Conservation (phyloP, 2,329 filamentous ascomycete species). For the Fusarium secorum region DNA sequence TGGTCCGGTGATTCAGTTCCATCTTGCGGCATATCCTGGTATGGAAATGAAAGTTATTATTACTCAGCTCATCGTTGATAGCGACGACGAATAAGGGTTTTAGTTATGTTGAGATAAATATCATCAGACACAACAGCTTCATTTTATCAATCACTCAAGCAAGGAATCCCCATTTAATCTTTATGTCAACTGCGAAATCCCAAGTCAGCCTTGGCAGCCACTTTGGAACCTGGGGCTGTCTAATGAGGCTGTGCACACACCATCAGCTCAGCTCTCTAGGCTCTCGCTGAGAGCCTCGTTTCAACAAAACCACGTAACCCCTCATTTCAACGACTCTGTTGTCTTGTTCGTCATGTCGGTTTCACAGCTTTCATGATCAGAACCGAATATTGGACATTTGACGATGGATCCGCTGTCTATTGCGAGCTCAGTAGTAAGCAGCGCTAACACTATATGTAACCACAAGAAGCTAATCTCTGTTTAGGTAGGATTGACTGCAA, state of each 20-base stretch:
- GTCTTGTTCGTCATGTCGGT: accelerated
- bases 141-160: accelerated
- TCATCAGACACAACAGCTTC: accelerated
- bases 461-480: background rate
- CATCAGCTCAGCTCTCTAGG: background rate
- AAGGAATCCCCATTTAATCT: accelerated
- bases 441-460: accelerated
- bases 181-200: too few relatives aligned
- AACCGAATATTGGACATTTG: background rate
- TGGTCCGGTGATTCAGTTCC: background rate
- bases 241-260: background rate
- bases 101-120: accelerated
- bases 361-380: accelerated
- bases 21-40: background rate
- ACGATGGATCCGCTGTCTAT: slow-evolving; percentile 9
- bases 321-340: background rate
- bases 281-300: background rate
- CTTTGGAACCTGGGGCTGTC: background rate
- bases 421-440: background rate
- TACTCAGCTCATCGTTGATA: background rate
- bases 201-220: background rate
- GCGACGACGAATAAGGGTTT: accelerated
- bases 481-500: slow-evolving; percentile 10
- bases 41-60: background rate
- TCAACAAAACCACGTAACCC: background rate